These are phyloP conservation scores for Macrolepiota dolichaula DNA, from an alignment of 768 basidiomycete species.

Conservation along the genomic window DNA sequence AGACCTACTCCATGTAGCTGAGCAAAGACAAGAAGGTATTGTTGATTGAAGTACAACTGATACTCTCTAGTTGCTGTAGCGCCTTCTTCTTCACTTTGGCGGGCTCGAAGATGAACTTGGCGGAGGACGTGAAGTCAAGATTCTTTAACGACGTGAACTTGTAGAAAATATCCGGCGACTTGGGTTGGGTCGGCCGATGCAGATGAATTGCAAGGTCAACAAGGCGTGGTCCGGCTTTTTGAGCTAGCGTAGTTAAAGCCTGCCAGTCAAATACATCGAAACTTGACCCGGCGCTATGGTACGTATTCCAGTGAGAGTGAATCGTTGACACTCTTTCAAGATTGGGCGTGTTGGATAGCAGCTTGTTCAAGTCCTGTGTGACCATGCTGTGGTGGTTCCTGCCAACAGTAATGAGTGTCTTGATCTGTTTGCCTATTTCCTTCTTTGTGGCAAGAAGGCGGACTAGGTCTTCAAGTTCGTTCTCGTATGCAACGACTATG, in stretches of 20 bases:
- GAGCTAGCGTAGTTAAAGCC: not conserved
- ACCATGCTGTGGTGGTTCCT: not conserved
- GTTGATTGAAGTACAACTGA: not conserved
- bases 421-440: not conserved
- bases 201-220: constrained; percentile 1
- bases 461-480: not conserved
- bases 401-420: not conserved
- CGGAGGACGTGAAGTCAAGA: constrained; percentile 1
- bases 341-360: not conserved
- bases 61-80: constrained; percentile 1
- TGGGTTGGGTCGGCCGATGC: not conserved
- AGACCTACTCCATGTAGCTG: not conserved
- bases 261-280: not conserved
- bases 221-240: not conserved
- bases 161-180: constrained; percentile 1
- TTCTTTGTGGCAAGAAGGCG: not conserved
- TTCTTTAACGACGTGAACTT: not conserved
- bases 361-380: not conserved
- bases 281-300: not conserved
- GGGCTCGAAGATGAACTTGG: not conserved
- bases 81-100: not conserved
- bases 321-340: not conserved
- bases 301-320: not conserved
- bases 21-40: not conserved
- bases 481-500: not conserved